Evolutionary conservation across 2,329 filamentous ascomycete genomes (phyloP), one percentile per base, ranked within the genome.

Genomic region (Metarhizium rileyi): DNA sequence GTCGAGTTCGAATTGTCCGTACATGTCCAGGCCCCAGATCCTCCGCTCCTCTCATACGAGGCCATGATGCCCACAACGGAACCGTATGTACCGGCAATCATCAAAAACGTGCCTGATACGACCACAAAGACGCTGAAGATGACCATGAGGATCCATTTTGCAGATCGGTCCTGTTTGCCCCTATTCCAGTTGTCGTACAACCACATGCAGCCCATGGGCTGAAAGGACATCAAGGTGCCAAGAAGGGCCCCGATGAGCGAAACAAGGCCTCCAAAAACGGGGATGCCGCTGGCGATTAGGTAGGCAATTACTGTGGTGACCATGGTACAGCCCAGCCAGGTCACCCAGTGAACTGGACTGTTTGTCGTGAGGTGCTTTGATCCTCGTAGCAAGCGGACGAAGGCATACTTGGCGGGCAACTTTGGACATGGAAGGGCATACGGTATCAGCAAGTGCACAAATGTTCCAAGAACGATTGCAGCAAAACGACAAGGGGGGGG

Each of bases 81-180:
- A 0, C 69, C 70, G 45, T 73, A 74, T 0, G 70, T 73, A 1
- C 70, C 71, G 4, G 61, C 67, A 43, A 73, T 55, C 61, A 67
- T 73, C 8, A 73, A 52, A 50, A 74, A 74, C 0, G 56, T 55
- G 5, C 59, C 59, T 5, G 27, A 20, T 9, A 47, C 44, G 5
- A 50, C 38, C 3, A 50, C 45, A 14, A 47, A 47, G 8, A 36
- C 18, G 38, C 44, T 47, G 2, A 52, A 47, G 30, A 53, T 51
- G 46, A 53, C 57, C 49, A 56, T 52, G 3, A 44, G 23, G n/a
- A 22, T 7, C 49, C 49, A 50, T 14, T 23, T 16, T 16, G 8
- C 4, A 5, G 44, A 25, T n/a, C 14, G 26, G 9, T 38, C 26
- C 5, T 38, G 14, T 23, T 30, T 47, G 27, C 38, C 59, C 36